phyloP scores from a whole-genome alignment of 2,329 filamentous ascomycete genomes.

The Fusarium austroafricanum region DNA sequence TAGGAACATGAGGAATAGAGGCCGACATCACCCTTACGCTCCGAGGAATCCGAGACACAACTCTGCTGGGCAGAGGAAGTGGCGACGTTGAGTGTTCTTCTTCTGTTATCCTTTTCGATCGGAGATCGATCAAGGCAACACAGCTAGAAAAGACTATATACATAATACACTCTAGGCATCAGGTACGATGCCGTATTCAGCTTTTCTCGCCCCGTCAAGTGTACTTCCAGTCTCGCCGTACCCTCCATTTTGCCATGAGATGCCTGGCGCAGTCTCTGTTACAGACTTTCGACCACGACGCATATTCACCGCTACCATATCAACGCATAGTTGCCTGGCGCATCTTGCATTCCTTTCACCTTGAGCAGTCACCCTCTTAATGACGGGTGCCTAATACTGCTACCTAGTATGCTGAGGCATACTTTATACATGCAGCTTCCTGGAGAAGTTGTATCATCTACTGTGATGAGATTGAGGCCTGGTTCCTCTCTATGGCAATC shows the following conservation, averaged over 20 bases:
- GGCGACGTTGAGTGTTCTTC: no score
- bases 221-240: no score
- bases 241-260: neutral
- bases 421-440: neutral
- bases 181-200: no score
- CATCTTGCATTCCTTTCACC: neutral
- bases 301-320: neutral
- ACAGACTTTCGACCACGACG: neutral
- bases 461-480: neutral
- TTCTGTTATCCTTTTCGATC: no score
- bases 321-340: neutral
- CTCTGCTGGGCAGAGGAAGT: neutral
- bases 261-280: neutral
- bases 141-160: no score
- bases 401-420: neutral
- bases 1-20: accelerated
- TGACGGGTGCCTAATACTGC: neutral
- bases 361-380: neutral
- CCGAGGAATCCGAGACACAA: neutral
- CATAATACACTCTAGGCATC: no score
- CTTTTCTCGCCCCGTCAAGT: no score
- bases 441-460: neutral
- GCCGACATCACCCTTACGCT: neutral
- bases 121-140: no score
- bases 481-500: neutral